Percentiles rank a stretch among this genome's conserved stretches.
Evolutionary conservation across 805 yeast genomes (phyloP).

Genomic region (Schizosaccharomyces pombe): DNA sequence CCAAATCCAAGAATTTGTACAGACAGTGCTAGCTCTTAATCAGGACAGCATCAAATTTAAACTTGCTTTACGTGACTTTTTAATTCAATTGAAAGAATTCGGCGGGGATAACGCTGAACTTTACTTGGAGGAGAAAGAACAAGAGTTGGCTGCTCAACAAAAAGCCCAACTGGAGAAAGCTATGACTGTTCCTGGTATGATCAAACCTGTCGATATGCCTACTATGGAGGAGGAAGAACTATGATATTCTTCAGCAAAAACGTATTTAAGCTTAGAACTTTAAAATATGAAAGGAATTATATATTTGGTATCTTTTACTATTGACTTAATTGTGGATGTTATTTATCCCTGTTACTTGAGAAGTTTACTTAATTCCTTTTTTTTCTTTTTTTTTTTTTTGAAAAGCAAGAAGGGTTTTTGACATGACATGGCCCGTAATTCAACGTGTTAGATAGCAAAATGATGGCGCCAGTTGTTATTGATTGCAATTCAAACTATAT

Average conservation of each 20-base stretch:
- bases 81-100: slow-evolving; percentile 81
- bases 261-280: neutral
- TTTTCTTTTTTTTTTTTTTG: too few relatives aligned
- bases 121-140: slow-evolving; percentile 79
- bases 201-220: slow-evolving; percentile 72
- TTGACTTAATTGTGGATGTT: too few relatives aligned
- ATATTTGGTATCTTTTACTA: too few relatives aligned
- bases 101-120: slow-evolving; percentile 65
- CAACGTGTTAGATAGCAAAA: too few relatives aligned
- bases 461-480: too few relatives aligned
- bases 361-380: too few relatives aligned
- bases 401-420: too few relatives aligned
- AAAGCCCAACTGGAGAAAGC: slow-evolving; percentile 59
- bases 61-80: slow-evolving; percentile 75
- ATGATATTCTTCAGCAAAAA: slow-evolving; percentile 3
- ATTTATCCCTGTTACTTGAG: too few relatives aligned
- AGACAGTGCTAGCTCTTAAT: slow-evolving; percentile 46
- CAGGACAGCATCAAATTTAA: slow-evolving; percentile 54
- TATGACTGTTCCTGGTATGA: slow-evolving; percentile 68
- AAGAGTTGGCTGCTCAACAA: slow-evolving; percentile 44
- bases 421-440: too few relatives aligned
- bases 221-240: slow-evolving; percentile 31
- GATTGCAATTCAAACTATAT: too few relatives aligned
- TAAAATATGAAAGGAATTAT: neutral
- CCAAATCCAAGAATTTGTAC: slow-evolving; percentile 61